Evolutionary conservation across 2,329 filamentous ascomycete genomes (phyloP), one percentile per base, ranked within the genome.

Genomic region (Westerdykella aurantiaca): DNA sequence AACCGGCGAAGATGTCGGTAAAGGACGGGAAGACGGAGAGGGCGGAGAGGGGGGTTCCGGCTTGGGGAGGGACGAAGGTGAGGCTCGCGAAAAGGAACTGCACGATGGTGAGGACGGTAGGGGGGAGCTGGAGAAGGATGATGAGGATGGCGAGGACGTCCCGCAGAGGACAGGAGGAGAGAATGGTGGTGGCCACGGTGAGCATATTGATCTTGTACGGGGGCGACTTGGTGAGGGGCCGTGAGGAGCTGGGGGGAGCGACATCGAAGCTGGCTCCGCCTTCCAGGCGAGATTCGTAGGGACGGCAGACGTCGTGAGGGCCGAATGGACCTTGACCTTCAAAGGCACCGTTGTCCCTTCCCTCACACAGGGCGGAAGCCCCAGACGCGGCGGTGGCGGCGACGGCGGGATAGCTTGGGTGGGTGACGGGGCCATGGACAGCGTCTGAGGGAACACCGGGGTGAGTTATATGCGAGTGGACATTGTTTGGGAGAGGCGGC

Each of bases 101-200:
- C 60, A 95, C 88, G 66, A 88, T 77, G 51, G 89, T 91, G 59
- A 96, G 78, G 46, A 91, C 83, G 59, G 91, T 83, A 17, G 90
- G 88, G 23, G 91, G 90, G 9, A 96, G 81, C 65, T 95, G 90
- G 69, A 96, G 86, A 55, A 97, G 80, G 58, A 96, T 86, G 70
- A 96, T 95, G 67, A 97, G 82, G 61, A 97, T 95, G 64, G 91
- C 89, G 70, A 96, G 88, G 48, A 91, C 95, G 72, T 97, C 91
- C 72, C 88, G 86, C 63, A 95, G 82, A 42, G 91, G 91, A 60
- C 90, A 91, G 41, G 89, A 88, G 60, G 82, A 83, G 65, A 97
- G 80, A 58, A 97, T 91, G 43, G 89, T 95, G 55, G 87, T 80
- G 51, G 86, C 85, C 52, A 94, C 76, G 57, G 86, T 83, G 55